Conservation (phyloP, 2,329 filamentous ascomycete genomes). For the Colletotrichum magnum region DNA sequence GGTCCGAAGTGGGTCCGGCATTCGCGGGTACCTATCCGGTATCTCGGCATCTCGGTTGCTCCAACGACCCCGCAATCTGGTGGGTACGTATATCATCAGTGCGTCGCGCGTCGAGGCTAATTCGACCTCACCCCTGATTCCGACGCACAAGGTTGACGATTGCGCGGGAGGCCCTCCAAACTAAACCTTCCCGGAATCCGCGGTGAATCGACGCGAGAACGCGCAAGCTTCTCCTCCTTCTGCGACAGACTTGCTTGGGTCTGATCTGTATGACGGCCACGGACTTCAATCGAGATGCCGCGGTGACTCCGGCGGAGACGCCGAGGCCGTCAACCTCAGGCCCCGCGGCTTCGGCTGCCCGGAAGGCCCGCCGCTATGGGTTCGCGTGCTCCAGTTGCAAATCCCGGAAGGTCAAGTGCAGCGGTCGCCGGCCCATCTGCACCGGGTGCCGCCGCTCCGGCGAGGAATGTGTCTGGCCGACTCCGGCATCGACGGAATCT, state of each 20-base stretch:
- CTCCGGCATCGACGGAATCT: constrained; percentile 1
- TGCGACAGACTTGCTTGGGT: no score
- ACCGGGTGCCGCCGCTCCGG: constrained; percentile 31
- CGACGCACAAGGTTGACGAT: background rate
- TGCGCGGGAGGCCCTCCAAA: background rate
- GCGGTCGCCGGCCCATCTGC: constrained; percentile 33
- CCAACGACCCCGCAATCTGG: background rate
- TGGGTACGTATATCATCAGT: background rate
- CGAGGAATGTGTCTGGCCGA: constrained; percentile 31
- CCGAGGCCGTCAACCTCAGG: constrained; percentile 1
- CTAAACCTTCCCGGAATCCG: background rate
- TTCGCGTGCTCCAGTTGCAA: constrained; percentile 38
- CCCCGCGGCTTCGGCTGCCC: background rate
- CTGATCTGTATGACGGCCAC: background rate
- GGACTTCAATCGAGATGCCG: background rate
- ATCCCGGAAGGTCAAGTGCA: constrained; percentile 38
- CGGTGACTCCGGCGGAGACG: background rate
- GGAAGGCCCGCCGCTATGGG: constrained; percentile 32
- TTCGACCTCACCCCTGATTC: background rate
- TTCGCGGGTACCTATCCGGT: constrained; percentile 2
- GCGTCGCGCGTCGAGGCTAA: background rate
- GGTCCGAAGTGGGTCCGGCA: background rate
- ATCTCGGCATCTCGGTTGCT: background rate
- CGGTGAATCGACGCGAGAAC: no score
- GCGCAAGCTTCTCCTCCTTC: no score